These are phyloP conservation scores for Teunomyces kruisii DNA, from an alignment of 805 yeast species.

Conservation along the genomic window DNA sequence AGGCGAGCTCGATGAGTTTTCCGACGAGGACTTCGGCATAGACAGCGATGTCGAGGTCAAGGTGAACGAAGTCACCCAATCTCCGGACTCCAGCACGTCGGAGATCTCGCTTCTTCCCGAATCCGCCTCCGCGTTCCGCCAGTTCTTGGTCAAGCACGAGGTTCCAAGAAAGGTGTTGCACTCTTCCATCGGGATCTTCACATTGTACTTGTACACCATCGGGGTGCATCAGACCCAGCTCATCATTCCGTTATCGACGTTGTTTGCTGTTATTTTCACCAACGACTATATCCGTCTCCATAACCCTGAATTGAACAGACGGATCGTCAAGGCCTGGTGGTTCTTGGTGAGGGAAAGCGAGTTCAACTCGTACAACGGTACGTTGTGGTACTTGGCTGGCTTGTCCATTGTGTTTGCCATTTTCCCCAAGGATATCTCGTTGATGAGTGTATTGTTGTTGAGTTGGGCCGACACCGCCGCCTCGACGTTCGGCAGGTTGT, in stretches of 20 bases:
- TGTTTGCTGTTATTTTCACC: slow-evolving; percentile 55
- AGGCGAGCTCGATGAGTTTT: slow-evolving; percentile 10
- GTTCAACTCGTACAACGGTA: slow-evolving; percentile 73
- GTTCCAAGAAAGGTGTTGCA: slow-evolving; percentile 86
- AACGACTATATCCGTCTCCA: slow-evolving; percentile 70
- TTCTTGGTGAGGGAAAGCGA: slow-evolving; percentile 85
- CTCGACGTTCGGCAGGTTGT: slow-evolving; percentile 85
- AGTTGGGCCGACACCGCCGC: slow-evolving; percentile 99
- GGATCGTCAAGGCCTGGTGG: slow-evolving; percentile 69
- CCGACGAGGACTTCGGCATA: slow-evolving; percentile 15
- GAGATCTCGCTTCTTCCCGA: background rate
- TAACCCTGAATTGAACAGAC: slow-evolving; percentile 58
- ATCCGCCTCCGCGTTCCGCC: slow-evolving; percentile 10
- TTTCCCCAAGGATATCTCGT: slow-evolving; percentile 77
- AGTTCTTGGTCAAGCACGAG: slow-evolving; percentile 74
- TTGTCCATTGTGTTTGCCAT: slow-evolving; percentile 64
- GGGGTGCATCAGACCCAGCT: slow-evolving; percentile 59
- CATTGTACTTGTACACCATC: slow-evolving; percentile 67
- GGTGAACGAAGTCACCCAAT: slow-evolving; percentile 2
- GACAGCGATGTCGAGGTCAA: slow-evolving; percentile 5
- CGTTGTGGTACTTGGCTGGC: slow-evolving; percentile 84
- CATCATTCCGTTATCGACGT: slow-evolving; percentile 55
- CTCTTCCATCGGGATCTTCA: slow-evolving; percentile 81
- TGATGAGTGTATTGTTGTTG: slow-evolving; percentile 73
- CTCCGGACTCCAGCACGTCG: background rate